phyloP scores from a whole-genome alignment of 192 early-diverging fungal genomes.

The Coemansia javaensis region DNA sequence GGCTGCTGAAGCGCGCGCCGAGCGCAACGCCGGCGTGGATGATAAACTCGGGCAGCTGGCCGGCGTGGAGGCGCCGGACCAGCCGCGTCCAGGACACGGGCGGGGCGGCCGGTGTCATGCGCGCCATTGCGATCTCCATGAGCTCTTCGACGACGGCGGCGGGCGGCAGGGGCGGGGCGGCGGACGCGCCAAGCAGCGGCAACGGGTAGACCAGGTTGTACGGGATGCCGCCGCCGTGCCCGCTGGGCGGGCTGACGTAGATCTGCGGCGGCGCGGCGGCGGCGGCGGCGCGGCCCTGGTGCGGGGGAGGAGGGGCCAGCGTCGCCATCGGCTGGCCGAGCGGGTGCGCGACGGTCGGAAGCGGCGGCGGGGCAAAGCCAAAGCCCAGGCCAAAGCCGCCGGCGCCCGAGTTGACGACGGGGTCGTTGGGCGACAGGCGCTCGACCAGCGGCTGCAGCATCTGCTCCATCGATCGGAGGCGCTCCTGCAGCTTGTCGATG shows the following conservation, averaged over 20 bases:
- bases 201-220: conserved; percentile 3
- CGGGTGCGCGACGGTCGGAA: conserved; percentile 27
- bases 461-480: conserved; percentile 51
- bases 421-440: conserved; percentile 46
- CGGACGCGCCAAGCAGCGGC: neutral
- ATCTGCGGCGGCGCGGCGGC: conserved; percentile 2
- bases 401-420: conserved; percentile 23
- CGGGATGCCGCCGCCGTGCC: conserved; percentile 5
- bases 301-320: no score
- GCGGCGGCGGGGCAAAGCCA: conserved; percentile 38
- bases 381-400: conserved; percentile 31
- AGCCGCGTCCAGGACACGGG: conserved; percentile 31
- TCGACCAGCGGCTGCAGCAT: conserved; percentile 52
- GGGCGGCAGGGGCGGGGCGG: conserved; percentile 25
- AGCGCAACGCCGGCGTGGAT: conserved; percentile 36
- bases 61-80: conserved; percentile 33
- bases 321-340: conserved; percentile 28
- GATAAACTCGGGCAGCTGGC: conserved; percentile 41
- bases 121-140: conserved; percentile 39
- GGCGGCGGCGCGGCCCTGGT: no score
- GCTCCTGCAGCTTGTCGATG: conserved; percentile 50
- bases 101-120: conserved; percentile 31
- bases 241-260: no score
- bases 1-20: conserved; percentile 41
- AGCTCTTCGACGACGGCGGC: conserved; percentile 39